These are phyloP conservation scores for Aegilops longissima DNA, from an alignment of 176 grass and related monocot species.

Conservation along the genomic window DNA sequence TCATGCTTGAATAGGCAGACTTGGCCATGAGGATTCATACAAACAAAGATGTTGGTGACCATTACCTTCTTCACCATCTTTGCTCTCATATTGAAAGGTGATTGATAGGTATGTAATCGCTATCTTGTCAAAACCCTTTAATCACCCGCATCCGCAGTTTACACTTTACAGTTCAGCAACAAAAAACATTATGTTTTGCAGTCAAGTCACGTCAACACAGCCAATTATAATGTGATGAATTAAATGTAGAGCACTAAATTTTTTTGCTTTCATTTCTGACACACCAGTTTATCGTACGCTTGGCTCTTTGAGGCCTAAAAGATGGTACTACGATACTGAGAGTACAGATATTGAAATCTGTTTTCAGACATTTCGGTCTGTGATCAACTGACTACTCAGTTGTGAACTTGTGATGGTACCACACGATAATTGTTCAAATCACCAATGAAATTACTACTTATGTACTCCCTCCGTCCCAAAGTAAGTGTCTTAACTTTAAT, in stretches of 20 bases:
- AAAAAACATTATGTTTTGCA: not conserved
- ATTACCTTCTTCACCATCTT: slow-evolving; percentile 85
- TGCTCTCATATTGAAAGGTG: slow-evolving; percentile 58
- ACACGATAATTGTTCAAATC: not conserved
- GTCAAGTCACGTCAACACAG: not conserved
- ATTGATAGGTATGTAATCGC: slow-evolving; percentile 43
- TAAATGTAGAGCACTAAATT: not conserved
- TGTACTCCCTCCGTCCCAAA: too few species aligned
- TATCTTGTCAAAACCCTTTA: slow-evolving; percentile 68
- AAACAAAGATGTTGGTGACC: not conserved
- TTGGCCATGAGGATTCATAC: not conserved
- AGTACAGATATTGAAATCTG: not conserved
- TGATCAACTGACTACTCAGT: not conserved
- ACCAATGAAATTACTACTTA: not conserved
- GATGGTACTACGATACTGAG: not conserved
- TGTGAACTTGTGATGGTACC: not conserved
- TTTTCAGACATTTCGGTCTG: not conserved
- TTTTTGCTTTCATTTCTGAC: not conserved
- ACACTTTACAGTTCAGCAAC: not conserved
- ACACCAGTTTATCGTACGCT: not conserved
- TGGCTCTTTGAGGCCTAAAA: not conserved
- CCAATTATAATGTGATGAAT: not conserved
- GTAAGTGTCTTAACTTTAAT: too few species aligned
- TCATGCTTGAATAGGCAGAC: not conserved
- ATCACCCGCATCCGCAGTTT: slow-evolving; percentile 55